Base-by-base conservation (phyloP, 2,329 filamentous ascomycete genomes). In the Erysiphe neolycopersici region DNA sequence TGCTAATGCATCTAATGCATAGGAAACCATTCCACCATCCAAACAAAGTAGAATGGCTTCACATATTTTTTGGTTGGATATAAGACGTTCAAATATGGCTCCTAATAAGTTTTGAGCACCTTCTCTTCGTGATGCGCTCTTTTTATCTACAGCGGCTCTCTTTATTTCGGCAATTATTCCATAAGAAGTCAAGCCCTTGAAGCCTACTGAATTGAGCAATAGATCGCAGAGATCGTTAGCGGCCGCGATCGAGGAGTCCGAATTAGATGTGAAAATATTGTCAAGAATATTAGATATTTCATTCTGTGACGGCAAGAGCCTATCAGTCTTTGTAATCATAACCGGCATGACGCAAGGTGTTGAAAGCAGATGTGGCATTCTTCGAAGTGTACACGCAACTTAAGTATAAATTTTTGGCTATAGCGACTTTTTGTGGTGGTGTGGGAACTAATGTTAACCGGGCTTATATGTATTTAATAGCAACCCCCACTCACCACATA, bases 31-130 rank as follows among this genome's bases (percentile, higher is more conserved):
- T 45, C 73, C 76, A 44, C 76, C 75, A 59, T 92, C 79, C 56
- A 89, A 74, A n/a, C 85, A 60, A 16, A 94, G 63, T 50, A 98
- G 77, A 38, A 84, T 63, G 42, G 81, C 73, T 62, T 95, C 85
- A 59, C 74, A 81, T 49, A 83, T 62, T 43, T 73, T 77, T 57
- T 89, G 78, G 51, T 75, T 71, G 40, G 73, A 65, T 39, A 84
- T 81, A 56, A 95, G 79, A 36, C 79, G 76, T 66, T 98, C 89
- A 54, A 95, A 87, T 40, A 98, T 66, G 44, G 91, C 87, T 45
- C 91, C 89, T 19, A 95, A 69, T 37, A 92, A 77, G 60, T 94
- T 91, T 73, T 95, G 91, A 50, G 85, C 79, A 56, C 84, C 83
- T 64, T 98, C 89, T 53, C 87, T 72, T 53, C 72, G 73, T 35